Base-by-base conservation (phyloP, 306 rosid genomes). In the Sphenostylis stenocarpa region DNA sequence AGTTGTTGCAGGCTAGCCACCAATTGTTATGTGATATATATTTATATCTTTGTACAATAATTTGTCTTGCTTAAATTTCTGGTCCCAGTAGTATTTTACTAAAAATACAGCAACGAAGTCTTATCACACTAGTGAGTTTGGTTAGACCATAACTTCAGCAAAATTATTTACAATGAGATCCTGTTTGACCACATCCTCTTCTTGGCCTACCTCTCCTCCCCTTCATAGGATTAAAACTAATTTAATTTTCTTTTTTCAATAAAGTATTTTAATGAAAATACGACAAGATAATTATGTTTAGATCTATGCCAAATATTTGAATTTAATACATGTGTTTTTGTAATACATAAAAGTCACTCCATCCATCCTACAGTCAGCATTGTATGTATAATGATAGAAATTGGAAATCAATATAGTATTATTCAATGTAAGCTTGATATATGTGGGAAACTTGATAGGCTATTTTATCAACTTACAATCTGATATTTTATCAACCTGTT, bases 61-160 rank as follows among this genome's bases (percentile, higher is more conserved):
- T 69, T 76, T 75, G 49, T 48, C 58, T 26, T 5, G 0, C 28
- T 38, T 69, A 69, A 49, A 60, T 58, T 34, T 67, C 48, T 14
- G 49, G 38, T 36, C 38, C 58, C 39, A 47, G 29, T 58, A 23
- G 43, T 58, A 58, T 73, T 39, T 72, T 80, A 60, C 31, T 73
- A 67, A 24, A 56, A 53, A 19, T 48, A 48, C 21, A 48, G n/a
- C 23, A 48, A 48, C 10, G 6, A 48, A 48, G 14, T n/a, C 23
- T 48, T n/a, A 48, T 0, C 4, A 0, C 16, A 48, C 55, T 48
- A 47, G 52, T 47, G 11, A 15, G 11, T 4, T 44, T 4, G 4
- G n/a, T 4, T 44, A 34, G 38, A 34, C 38, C 38, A 6, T 5
- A 34, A 8, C 6, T 6, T 34, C 33, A 4, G 5, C 1, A 5